Base-by-base conservation (phyloP, 2,329 filamentous ascomycete species). In the Ophiocordyceps camponoti-leonardi region DNA sequence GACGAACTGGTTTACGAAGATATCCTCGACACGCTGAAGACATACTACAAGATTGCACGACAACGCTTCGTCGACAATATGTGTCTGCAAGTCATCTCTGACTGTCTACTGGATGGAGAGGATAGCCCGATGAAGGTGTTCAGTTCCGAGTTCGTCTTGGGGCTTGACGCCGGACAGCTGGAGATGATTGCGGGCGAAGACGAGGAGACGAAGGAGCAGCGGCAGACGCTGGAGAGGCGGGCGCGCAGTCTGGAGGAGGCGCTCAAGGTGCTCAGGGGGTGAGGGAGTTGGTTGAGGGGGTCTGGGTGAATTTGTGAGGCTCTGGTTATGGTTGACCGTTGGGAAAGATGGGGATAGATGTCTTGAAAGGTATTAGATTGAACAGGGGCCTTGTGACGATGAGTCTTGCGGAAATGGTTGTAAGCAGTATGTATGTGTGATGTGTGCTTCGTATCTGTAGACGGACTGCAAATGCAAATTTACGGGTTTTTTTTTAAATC, bases 11-110 rank as follows among this genome's bases (percentile, higher is more conserved):
- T 60, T 1, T 51, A 66, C 4, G 62, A 72, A 31, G 67, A 77
- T 11, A 69, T 83, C 5, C 74, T 81, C 46, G 72, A 83, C 48
- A 71, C 74, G 1, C 62, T 84, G 0, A 57, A 65, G 26, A 66
- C 70, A 2, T 84, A 79, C 57, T 83, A 84, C 61, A 67, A 73
- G 23, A 71, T 81, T 1, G 67, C 77, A 0, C 65, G 64, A 13
- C 73, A 73, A 52, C 69, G 77, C 0, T 81, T 85, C 47, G 68
- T 81, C 2, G 80, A 85, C 51, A 70, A 65, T 3, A 57, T 86
- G 2, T 77, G 67, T 52, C 68, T 71, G 49, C 79, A 83, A 49
- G 74, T 68, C 0, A 61, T 73, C 2, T 68, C 73, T 41, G 60
- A 77, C 52, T 66, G 66, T 48, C 63, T 84, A 0, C 58, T 82